Base-by-base conservation (phyloP, 2,329 filamentous ascomycete species). In the Clonostachys solani region DNA sequence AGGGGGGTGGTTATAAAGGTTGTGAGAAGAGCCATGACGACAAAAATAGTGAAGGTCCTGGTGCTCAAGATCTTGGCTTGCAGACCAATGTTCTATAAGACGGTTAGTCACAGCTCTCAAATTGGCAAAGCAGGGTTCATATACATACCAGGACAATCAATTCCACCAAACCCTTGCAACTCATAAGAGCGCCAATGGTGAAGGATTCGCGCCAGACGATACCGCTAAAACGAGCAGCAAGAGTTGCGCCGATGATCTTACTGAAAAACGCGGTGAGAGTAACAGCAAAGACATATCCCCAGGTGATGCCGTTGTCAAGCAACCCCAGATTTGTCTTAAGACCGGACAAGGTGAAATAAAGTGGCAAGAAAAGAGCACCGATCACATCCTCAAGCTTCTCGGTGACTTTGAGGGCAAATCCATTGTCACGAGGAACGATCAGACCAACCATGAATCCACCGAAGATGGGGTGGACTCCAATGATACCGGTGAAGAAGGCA, bases 321-420 rank as follows among this genome's bases (percentile, higher is more conserved):
- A 96, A 75, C 17, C 92, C 92, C 35, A 97, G 72, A 57, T 97
- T 83, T 9, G 92, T 97, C 62, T 83, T 92, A 8, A 97, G 73
- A 4, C 92, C 92, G 2, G 92, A 96, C 2, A 95, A 80, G 0
- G 92, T 91, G 68, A 97, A 97, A 64, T 96, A 97, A 2, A 97
- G 80, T 0, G 92, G 92, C 10, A 96, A 66, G 56, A 97, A 91
- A 2, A 97, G 70, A 2, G 87, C 85, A 0, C 84, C 83, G 33
- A 96, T 85, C 12, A 96, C 71, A 75, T 97, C 92, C 64, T 97
- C 92, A 49, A 97, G 85, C 73, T 96, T 96, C 61, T 96, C 91
- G 0, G 90, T 94, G 38, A 96, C 73, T 55, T 92, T 92, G 66
- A 96, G 94, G 18, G 89, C 87, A 60, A 96, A 95, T 29, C 91